Evolutionary conservation across 805 yeast genomes (phyloP).

Genomic region (Brettanomyces naardenensis): DNA sequence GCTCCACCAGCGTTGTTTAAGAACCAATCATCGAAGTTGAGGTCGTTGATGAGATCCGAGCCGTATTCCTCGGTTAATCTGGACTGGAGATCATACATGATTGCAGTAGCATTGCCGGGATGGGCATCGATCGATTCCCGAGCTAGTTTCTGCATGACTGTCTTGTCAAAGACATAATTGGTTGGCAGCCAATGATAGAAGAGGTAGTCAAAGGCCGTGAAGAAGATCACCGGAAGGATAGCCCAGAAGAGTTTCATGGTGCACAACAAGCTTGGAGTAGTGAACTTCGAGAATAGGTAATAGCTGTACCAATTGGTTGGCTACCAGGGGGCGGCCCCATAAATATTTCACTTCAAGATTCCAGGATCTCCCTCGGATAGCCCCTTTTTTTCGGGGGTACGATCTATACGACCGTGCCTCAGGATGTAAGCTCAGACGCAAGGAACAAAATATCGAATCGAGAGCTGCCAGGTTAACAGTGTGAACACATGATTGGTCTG

Average conservation of each 20-base stretch:
- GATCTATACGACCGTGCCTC: too few species aligned
- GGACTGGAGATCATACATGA: conserved; percentile 56
- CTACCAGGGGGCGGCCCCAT: too few species aligned
- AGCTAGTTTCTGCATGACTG: conserved; percentile 49
- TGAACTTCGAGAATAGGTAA: too few species aligned
- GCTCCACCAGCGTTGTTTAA: conserved; percentile 99
- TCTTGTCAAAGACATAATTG: conserved; percentile 64
- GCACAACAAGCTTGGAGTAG: too few species aligned
- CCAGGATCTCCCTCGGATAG: too few species aligned
- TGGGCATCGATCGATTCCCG: conserved; percentile 44
- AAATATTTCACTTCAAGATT: too few species aligned
- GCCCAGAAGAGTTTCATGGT: conserved; percentile 13
- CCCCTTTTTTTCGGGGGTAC: too few species aligned
- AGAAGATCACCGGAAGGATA: conserved; percentile 20
- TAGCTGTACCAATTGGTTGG: too few species aligned
- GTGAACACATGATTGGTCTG: too few species aligned
- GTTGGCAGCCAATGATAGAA: conserved; percentile 63
- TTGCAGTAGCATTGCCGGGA: conserved; percentile 50
- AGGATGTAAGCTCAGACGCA: too few species aligned
- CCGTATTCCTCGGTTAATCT: conserved; percentile 62
- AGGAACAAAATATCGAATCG: too few species aligned
- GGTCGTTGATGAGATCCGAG: conserved; percentile 53
- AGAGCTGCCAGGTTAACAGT: too few species aligned
- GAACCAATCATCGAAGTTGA: conserved; percentile 80
- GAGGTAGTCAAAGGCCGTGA: conserved; percentile 30